A percentile compares a stretch with the other conserved stretches of the same genome.
Conservation (phyloP, 371 early-diverging fungal species). For the Thermomucor indicae-seudaticae region DNA sequence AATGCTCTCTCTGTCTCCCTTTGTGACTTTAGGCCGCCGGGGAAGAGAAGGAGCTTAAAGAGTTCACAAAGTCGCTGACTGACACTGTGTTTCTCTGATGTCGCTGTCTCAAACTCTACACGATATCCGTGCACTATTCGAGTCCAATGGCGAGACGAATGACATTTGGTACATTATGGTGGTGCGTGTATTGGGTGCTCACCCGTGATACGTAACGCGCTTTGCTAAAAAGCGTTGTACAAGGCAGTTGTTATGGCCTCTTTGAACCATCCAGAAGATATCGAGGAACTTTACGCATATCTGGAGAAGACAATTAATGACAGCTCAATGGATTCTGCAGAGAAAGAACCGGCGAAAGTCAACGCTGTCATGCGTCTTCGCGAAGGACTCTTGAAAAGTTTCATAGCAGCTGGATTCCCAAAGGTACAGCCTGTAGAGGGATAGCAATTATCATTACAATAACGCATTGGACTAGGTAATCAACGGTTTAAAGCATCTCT, state of each 20-base stretch:
- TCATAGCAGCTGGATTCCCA: slow-evolving; percentile 34
- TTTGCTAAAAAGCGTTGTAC: background rate
- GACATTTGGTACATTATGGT: slow-evolving; percentile 14
- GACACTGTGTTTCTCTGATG: too few relatives aligned
- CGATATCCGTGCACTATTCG: slow-evolving; percentile 10
- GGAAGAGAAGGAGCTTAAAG: too few relatives aligned
- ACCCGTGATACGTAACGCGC: too few relatives aligned
- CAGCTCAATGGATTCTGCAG: background rate
- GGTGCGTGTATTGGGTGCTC: background rate
- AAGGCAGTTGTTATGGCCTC: slow-evolving; percentile 28
- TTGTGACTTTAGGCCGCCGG: too few relatives aligned
- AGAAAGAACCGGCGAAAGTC: slow-evolving; percentile 12
- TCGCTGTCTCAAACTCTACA: too few relatives aligned
- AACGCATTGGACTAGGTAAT: slow-evolving; percentile 19
- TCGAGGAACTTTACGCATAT: slow-evolving; percentile 17
- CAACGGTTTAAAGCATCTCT: slow-evolving; percentile 26
- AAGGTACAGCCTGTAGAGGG: slow-evolving; percentile 16
- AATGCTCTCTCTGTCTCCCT: too few relatives aligned
- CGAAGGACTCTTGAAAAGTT: slow-evolving; percentile 34
- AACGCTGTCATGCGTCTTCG: slow-evolving; percentile 24
- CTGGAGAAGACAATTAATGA: slow-evolving; percentile 11
- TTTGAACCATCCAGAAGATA: slow-evolving; percentile 33
- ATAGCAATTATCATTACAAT: background rate
- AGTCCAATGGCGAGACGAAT: background rate
- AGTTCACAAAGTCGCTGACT: too few relatives aligned